Evolutionary conservation across 2,329 filamentous ascomycete species (phyloP), one percentile per base, ranked within the genome.

Genomic region (Epichloe scottii): DNA sequence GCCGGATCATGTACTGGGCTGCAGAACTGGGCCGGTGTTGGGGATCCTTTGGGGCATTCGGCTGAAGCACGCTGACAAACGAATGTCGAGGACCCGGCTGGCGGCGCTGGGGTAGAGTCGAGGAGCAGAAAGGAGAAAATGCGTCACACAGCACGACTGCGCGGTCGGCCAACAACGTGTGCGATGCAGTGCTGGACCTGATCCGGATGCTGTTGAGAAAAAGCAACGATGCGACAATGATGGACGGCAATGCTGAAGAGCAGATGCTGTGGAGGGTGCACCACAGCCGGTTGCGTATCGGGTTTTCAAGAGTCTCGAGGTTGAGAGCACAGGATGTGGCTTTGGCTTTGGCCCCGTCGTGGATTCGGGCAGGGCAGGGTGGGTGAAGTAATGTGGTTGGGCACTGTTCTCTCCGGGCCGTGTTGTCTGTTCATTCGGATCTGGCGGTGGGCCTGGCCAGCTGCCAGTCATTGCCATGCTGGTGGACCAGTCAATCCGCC

Each of bases 1-100:
- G 50, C 53, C 51, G 51, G 52, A 46, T 54, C 55, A 53, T 54
- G 51, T 52, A 54, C 55, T 51, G 51, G 42, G 50, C 48, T 41
- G 52, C 46, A 48, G 53, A 49, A 26, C 47, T 43, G 45, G 39
- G 30, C 39, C 37, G 47, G 21, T 21, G 39, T 51, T 47, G 48
- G 44, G 48, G 37, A 23, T 49, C 30, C 38, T 41, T 41, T 34
- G 30, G 52, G 34, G 43, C 50, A 54, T 54, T 52, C 52, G 50
- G 50, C 43, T 48, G 33, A 41, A 26, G 47, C 42, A 45, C 34
- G 43, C 44, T 45, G 52, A 38, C 40, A 39, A 44, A 48, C 30
- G 30, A 46, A 46, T 4, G 15, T 46, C 35, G 38, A 47, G n/a
- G 37, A 19, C 10, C 14, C 33, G 21, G 26, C 23, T 47, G 37